These are phyloP conservation scores for Beauveria scarabaeidicola DNA, from an alignment of 2,329 filamentous ascomycete species.

Conservation along the genomic window DNA sequence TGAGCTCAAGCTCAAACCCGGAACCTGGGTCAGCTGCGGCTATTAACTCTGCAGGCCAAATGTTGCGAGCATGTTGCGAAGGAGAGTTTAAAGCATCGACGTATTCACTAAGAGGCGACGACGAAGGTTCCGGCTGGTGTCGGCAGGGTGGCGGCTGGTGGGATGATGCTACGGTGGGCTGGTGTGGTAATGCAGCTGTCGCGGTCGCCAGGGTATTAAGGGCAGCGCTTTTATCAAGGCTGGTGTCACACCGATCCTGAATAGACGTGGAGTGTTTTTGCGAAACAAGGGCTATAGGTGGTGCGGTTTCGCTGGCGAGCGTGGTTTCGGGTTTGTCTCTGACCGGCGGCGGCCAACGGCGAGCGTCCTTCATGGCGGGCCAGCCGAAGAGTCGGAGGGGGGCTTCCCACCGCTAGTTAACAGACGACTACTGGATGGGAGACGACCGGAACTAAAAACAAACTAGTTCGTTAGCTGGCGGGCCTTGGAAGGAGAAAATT, in stretches of 20 bases:
- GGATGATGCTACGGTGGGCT: conserved; percentile 2
- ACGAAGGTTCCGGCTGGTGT: neutral
- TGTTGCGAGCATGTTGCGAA: conserved; percentile 10
- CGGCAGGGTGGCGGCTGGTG: neutral
- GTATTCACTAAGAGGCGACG: neutral
- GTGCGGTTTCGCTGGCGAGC: neutral
- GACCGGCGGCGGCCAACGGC: neutral
- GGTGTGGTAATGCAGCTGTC: conserved; percentile 5
- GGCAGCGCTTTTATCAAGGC: neutral
- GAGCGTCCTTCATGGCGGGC: conserved; percentile 4
- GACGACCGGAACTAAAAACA: neutral
- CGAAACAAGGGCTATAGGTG: conserved; percentile 6
- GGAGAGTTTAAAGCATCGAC: neutral
- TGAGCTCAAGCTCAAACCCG: conserved; percentile 11
- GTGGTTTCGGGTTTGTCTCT: conserved; percentile 1
- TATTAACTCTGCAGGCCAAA: conserved; percentile 9
- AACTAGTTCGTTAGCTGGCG: neutral
- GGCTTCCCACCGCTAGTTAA: conserved; percentile 1
- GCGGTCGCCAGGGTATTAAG: conserved; percentile 2
- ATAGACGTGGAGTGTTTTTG: neutral
- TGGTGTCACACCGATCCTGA: neutral
- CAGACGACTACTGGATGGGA: neutral
- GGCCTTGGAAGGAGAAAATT: neutral
- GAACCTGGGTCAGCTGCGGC: conserved; percentile 3
- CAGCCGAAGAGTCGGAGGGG: conserved; percentile 2